Percentiles rank a stretch among this genome's conserved stretches.
Conservation (phyloP, 1,139 yeast genomes). For the Saccharomyces hybrid region DNA sequence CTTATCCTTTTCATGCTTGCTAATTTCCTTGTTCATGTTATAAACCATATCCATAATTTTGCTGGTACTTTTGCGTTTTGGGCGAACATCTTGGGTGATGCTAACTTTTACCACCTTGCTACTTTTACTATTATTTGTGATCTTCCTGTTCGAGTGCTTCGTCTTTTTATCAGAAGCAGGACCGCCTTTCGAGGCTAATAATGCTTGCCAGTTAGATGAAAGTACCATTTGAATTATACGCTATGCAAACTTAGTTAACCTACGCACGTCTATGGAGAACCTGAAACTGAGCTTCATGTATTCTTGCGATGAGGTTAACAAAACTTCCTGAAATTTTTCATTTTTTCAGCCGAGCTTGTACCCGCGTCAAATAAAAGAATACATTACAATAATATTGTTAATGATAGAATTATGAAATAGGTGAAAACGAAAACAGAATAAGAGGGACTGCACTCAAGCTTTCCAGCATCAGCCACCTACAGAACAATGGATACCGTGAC, state of each 20-base stretch:
- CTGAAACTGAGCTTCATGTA: constrained; percentile 2
- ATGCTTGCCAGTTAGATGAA: constrained; percentile 29
- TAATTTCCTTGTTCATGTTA: constrained; percentile 27
- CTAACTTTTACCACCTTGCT: neutral
- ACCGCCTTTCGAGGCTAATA: constrained; percentile 9
- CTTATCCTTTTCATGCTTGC: constrained; percentile 19
- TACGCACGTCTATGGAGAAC: neutral
- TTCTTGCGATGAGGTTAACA: neutral
- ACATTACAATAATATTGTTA: neutral
- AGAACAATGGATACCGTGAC: constrained; percentile 25
- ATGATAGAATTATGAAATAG: neutral
- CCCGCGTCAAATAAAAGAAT: neutral
- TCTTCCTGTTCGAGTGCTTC: constrained; percentile 5
- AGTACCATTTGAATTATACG: constrained; percentile 21
- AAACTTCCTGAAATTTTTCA: constrained; percentile 1
- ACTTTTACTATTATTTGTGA: constrained; percentile 4
- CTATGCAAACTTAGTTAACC: neutral
- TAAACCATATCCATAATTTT: constrained; percentile 30
- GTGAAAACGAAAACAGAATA: neutral
- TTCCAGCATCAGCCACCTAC: neutral
- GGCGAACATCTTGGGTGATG: constrained; percentile 2
- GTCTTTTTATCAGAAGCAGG: neutral
- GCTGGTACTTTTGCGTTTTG: constrained; percentile 4
- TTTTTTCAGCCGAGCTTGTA: constrained; percentile 3
- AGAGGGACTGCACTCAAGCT: neutral